phyloP scores from a whole-genome alignment of 352 stramenopile genomes.

The Phytopythium delawarense region DNA sequence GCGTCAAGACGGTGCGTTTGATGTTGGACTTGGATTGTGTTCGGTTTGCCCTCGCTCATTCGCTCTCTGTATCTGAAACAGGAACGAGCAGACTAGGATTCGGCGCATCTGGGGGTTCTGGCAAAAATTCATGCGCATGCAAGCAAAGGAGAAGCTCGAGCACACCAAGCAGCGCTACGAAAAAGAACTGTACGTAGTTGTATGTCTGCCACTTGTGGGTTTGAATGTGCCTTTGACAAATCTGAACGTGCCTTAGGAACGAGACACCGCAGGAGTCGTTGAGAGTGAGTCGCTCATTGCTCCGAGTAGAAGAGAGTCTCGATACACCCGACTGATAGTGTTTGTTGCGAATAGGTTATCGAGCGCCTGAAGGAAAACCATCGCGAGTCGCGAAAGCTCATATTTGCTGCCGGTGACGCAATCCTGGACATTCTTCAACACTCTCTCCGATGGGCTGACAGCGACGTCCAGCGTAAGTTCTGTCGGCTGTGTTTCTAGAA shows the following conservation, averaged over 20 bases:
- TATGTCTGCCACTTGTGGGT: not conserved
- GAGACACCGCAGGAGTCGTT: constrained; percentile 34
- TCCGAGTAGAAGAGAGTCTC: not conserved
- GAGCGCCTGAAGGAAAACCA: constrained; percentile 53
- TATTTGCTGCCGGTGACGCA: constrained; percentile 53
- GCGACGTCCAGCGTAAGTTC: constrained; percentile 48
- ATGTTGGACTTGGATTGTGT: not conserved
- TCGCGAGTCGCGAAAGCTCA: constrained; percentile 46
- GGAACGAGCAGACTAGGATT: constrained; percentile 45
- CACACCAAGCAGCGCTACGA: constrained; percentile 53
- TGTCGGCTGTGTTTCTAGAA: no score
- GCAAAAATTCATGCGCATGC: constrained; percentile 49
- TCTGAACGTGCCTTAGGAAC: constrained; percentile 15
- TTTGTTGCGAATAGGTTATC: constrained; percentile 38
- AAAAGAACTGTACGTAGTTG: constrained; percentile 39
- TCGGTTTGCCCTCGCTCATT: not conserved
- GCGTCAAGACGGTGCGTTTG: constrained; percentile 34
- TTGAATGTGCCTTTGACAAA: not conserved
- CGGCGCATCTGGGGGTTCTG: constrained; percentile 41
- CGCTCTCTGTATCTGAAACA: constrained; percentile 6
- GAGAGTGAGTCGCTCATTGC: not conserved
- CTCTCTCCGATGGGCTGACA: constrained; percentile 47
- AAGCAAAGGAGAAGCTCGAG: constrained; percentile 45
- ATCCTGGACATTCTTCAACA: constrained; percentile 60
- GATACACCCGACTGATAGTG: not conserved